These are phyloP conservation scores for Candida michaelii DNA, from an alignment of 805 yeast genomes.

Conservation along the genomic window DNA sequence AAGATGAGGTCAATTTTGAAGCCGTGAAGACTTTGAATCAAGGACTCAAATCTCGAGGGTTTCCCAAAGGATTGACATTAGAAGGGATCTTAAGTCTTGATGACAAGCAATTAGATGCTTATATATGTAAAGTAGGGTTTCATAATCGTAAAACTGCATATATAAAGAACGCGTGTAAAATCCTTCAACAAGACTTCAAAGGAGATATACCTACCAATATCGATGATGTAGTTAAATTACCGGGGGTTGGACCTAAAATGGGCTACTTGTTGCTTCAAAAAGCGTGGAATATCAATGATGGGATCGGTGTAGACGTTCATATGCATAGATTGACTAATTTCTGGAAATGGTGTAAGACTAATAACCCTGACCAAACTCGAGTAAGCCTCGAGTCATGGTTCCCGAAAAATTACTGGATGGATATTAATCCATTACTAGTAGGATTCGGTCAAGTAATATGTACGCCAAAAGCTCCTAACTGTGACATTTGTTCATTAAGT, in stretches of 20 bases:
- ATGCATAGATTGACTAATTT: slow-evolving; percentile 74
- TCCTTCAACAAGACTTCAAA: slow-evolving; percentile 48
- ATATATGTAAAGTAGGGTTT: slow-evolving; percentile 83
- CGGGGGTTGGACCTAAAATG: slow-evolving; percentile 98
- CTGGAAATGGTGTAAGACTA: slow-evolving; percentile 73
- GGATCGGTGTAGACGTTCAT: slow-evolving; percentile 96
- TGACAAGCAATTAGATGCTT: slow-evolving; percentile 57
- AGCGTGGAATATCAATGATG: slow-evolving; percentile 75
- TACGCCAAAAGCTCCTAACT: slow-evolving; percentile 64
- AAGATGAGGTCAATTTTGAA: slow-evolving; percentile 77
- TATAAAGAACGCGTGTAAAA: slow-evolving; percentile 59
- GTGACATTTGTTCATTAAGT: slow-evolving; percentile 68
- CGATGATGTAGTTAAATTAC: slow-evolving; percentile 63
- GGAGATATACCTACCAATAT: slow-evolving; percentile 75
- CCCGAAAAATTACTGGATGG: slow-evolving; percentile 73
- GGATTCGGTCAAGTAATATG: slow-evolving; percentile 94
- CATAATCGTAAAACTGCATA: slow-evolving; percentile 76
- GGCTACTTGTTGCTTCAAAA: slow-evolving; percentile 76
- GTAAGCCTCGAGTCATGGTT: slow-evolving; percentile 69
- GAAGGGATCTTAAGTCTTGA: slow-evolving; percentile 51
- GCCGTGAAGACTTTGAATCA: slow-evolving; percentile 65
- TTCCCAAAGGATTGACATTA: slow-evolving; percentile 52
- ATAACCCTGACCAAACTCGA: slow-evolving; percentile 78
- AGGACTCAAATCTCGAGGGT: slow-evolving; percentile 40
- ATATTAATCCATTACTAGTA: slow-evolving; percentile 80